These are phyloP conservation scores for Stereum hirsutum DNA, from an alignment of 1,284 basidiomycete genomes.

Conservation along the genomic window DNA sequence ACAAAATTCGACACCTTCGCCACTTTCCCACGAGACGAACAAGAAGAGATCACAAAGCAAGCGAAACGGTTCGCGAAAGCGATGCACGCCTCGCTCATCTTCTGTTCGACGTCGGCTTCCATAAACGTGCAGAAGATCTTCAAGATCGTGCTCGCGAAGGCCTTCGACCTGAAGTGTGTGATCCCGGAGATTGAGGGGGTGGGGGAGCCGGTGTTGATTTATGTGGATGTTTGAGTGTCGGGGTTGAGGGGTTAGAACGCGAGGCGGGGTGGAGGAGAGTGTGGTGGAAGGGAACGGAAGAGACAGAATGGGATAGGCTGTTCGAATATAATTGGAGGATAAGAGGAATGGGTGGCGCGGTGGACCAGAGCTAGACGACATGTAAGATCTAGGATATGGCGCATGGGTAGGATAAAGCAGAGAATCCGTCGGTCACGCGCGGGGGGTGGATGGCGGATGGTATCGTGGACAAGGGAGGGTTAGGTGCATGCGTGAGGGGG, in stretches of 20 bases:
- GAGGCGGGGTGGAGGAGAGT: background rate
- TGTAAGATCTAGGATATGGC: background rate
- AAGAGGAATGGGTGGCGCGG: background rate
- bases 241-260: background rate
- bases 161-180: conserved; percentile 89
- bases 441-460: background rate
- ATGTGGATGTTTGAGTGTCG: conserved; percentile 72
- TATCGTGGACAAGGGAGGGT: background rate
- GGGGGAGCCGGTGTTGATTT: conserved; percentile 87
- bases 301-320: background rate
- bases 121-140: conserved; percentile 99
- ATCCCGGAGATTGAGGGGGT: conserved; percentile 95
- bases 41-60: conserved; percentile 98
- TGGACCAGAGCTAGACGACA: background rate
- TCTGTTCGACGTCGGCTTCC: conserved; percentile 95
- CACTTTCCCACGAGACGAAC: conserved; percentile 93
- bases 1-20: conserved; percentile 98
- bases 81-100: conserved; percentile 97
- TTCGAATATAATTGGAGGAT: background rate
- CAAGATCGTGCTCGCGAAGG: conserved; percentile 90
- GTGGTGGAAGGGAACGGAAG: background rate
- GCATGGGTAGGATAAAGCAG: background rate
- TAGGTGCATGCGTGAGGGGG: too few species aligned
- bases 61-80: conserved; percentile 95
- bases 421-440: background rate